Evolutionary conservation across 805 yeast genomes (phyloP).

Genomic region (Yamadazyma endophytica): DNA sequence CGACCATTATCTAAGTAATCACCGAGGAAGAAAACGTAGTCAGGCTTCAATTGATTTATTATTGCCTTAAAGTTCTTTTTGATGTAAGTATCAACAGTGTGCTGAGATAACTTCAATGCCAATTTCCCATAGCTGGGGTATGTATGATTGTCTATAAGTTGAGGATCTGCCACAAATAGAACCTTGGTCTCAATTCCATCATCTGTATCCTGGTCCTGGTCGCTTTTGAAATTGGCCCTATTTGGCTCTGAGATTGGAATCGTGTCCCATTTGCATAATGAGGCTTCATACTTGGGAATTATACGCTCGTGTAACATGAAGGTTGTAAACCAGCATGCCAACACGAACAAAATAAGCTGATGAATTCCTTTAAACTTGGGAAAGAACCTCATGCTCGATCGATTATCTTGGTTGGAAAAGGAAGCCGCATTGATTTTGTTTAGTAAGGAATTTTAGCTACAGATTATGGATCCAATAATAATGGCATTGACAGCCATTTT

Average conservation of each 20-base stretch:
- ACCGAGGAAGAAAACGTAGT: conserved; percentile 37
- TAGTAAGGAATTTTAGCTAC: conserved; percentile 1
- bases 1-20: conserved; percentile 43
- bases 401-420: too few relatives aligned
- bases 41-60: conserved; percentile 28
- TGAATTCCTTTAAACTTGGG: conserved; percentile 23
- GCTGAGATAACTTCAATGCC: conserved; percentile 31
- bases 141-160: conserved; percentile 41
- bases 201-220: conserved; percentile 7
- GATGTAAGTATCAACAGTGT: conserved; percentile 37
- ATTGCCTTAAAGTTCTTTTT: conserved; percentile 33
- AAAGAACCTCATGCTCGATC: too few relatives aligned
- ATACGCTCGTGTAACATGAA: conserved; percentile 31
- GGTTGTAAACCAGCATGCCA: conserved; percentile 23
- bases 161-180: conserved; percentile 41
- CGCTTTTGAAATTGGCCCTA: conserved; percentile 4
- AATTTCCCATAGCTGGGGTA: conserved; percentile 35
- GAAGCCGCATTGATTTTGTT: too few relatives aligned
- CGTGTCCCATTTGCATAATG: conserved; percentile 28
- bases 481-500: conserved; percentile 17
- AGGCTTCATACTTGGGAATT: conserved; percentile 23
- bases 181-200: conserved; percentile 18
- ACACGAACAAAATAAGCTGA: conserved; percentile 20
- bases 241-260: background rate
- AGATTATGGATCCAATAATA: conserved; percentile 10